A percentile compares a stretch with the other conserved stretches of the same genome.
These are phyloP conservation scores for Acanthamoeba sp. DNA, from an alignment of 208 protist species.

Conservation along the genomic window DNA sequence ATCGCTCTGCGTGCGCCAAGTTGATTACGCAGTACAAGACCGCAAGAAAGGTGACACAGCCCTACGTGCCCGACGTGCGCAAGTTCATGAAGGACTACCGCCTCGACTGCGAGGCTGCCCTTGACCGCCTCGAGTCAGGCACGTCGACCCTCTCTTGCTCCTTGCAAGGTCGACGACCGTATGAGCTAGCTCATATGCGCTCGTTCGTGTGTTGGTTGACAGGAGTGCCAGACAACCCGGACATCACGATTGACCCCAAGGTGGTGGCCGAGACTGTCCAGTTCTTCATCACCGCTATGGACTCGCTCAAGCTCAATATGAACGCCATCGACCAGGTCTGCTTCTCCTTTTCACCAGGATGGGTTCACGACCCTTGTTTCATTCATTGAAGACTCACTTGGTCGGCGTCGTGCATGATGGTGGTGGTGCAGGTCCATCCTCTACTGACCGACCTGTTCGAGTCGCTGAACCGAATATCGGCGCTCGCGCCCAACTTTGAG, in stretches of 20 bases:
- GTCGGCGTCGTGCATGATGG: not conserved
- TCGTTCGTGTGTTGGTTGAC: too few species aligned
- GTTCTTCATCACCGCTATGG: slow-evolving; percentile 66
- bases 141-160: not conserved
- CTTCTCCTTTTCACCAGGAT: too few species aligned
- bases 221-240: not conserved
- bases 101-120: not conserved
- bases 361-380: too few species aligned
- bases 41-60: slow-evolving; percentile 91
- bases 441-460: slow-evolving; percentile 17
- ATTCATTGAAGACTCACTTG: too few species aligned
- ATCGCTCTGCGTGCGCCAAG: slow-evolving; percentile 89
- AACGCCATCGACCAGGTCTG: slow-evolving; percentile 5
- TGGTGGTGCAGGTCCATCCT: not conserved
- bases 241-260: slow-evolving; percentile 39
- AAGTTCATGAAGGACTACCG: slow-evolving; percentile 93
- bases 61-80: slow-evolving; percentile 92
- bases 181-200: too few species aligned
- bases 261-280: slow-evolving; percentile 46
- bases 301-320: slow-evolving; percentile 50
- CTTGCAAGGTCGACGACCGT: too few species aligned
- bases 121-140: slow-evolving; percentile 11
- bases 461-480: not conserved
- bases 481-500: slow-evolving; percentile 34
- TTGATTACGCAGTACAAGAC: slow-evolving; percentile 97